Conservation (phyloP, 1,139 yeast species). For the Kodamaea alishanica region DNA sequence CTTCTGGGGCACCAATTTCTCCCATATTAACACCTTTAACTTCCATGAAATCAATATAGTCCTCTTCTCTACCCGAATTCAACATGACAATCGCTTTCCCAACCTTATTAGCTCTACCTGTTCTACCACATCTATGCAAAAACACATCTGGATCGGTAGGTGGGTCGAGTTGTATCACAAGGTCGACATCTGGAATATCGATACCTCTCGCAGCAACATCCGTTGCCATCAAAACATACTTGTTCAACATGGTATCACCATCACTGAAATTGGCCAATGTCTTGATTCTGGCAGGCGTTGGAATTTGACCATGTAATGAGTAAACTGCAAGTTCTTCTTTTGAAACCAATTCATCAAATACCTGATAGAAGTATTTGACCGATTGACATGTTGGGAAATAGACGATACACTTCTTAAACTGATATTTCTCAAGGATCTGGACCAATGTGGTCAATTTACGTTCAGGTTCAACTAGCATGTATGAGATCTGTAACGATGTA, state of each 20-base stretch:
- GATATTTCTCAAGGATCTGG: slow-evolving; percentile 48
- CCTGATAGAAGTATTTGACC: slow-evolving; percentile 69
- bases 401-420: slow-evolving; percentile 73
- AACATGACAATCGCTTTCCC: slow-evolving; percentile 79
- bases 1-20: slow-evolving; percentile 30
- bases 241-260: slow-evolving; percentile 37
- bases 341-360: slow-evolving; percentile 37
- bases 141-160: slow-evolving; percentile 92
- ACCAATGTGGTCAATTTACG: slow-evolving; percentile 58
- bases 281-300: slow-evolving; percentile 68
- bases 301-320: slow-evolving; percentile 83
- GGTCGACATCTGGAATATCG: slow-evolving; percentile 87
- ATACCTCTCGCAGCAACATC: slow-evolving; percentile 94
- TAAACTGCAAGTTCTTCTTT: slow-evolving; percentile 43
- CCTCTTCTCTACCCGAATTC: slow-evolving; percentile 73
- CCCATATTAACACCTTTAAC: slow-evolving; percentile 63
- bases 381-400: slow-evolving; percentile 88
- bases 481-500: slow-evolving; percentile 58
- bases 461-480: slow-evolving; percentile 58
- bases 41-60: slow-evolving; percentile 73
- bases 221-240: slow-evolving; percentile 70
- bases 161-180: slow-evolving; percentile 84
- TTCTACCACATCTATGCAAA: slow-evolving; percentile 91
- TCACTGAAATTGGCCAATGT: slow-evolving; percentile 61
- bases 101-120: slow-evolving; percentile 85